These are phyloP conservation scores for Cytospora leucostoma DNA, from an alignment of 2,329 filamentous ascomycete genomes.

Conservation along the genomic window DNA sequence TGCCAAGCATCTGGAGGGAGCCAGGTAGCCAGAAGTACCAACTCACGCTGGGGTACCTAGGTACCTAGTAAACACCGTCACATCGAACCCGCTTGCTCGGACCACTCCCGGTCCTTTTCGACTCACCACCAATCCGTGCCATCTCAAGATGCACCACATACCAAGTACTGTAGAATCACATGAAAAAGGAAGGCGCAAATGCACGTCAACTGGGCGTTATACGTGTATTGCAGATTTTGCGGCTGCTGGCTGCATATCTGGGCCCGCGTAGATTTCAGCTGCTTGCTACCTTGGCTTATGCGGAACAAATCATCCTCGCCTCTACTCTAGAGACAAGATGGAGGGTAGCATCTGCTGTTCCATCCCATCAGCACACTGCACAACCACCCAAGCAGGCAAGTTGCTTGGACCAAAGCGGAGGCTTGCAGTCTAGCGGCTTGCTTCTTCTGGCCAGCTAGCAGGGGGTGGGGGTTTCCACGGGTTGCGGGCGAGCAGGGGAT, in stretches of 20 bases:
- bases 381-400: not conserved
- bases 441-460: too few relatives aligned
- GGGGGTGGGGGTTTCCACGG: too few relatives aligned
- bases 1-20: not conserved
- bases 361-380: constrained; percentile 4
- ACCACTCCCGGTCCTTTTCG: constrained; percentile 3
- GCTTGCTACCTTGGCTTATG: constrained; percentile 16
- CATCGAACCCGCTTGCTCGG: constrained; percentile 11
- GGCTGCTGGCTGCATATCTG: constrained; percentile 14
- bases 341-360: not conserved
- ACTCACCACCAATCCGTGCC: not conserved
- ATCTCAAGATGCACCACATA: not conserved
- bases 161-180: not conserved
- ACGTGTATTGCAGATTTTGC: not conserved
- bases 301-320: constrained; percentile 2
- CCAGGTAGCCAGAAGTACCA: too few relatives aligned
- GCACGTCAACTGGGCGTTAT: not conserved
- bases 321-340: constrained; percentile 10
- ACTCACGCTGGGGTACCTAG: too few relatives aligned
- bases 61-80: not conserved
- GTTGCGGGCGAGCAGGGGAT: too few relatives aligned
- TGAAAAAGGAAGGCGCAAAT: not conserved
- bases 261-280: constrained; percentile 23
- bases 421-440: too few relatives aligned
- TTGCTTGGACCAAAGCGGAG: not conserved